Conservation (phyloP, 164 flowering plant species). For the Euptelea pleiosperma region DNA sequence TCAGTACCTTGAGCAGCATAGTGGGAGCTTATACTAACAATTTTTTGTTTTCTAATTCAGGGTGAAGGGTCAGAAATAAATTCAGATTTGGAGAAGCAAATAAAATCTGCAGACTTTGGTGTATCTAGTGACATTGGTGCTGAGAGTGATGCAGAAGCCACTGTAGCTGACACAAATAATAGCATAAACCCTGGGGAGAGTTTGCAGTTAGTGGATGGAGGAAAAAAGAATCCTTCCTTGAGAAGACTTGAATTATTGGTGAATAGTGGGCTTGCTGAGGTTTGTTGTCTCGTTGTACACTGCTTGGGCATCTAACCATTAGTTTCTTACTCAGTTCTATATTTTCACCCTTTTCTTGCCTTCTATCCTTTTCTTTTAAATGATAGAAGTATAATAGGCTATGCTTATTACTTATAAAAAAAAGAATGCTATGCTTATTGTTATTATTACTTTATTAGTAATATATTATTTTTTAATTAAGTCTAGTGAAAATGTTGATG, state of each 20-base stretch:
- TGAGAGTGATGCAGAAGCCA: conserved; percentile 19
- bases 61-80: conserved; percentile 31
- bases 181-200: conserved; percentile 21
- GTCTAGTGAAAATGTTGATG: too few species aligned
- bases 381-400: too few species aligned
- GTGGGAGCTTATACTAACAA: neutral
- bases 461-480: too few species aligned
- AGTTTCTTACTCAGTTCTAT: neutral
- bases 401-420: too few species aligned
- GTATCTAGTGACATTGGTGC: conserved; percentile 27
- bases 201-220: conserved; percentile 41
- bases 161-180: conserved; percentile 18
- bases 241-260: conserved; percentile 79
- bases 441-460: too few species aligned
- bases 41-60: conserved; percentile 30
- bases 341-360: neutral
- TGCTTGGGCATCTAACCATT: neutral
- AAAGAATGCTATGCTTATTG: too few species aligned
- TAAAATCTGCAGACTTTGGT: conserved; percentile 21
- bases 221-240: conserved; percentile 76
- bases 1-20: neutral
- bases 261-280: conserved; percentile 94
- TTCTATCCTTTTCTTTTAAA: too few species aligned
- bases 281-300: conserved; percentile 22
- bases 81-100: conserved; percentile 16